These are phyloP conservation scores for Alternaria sp. DNA, from an alignment of 2,329 filamentous ascomycete genomes.

Conservation along the genomic window DNA sequence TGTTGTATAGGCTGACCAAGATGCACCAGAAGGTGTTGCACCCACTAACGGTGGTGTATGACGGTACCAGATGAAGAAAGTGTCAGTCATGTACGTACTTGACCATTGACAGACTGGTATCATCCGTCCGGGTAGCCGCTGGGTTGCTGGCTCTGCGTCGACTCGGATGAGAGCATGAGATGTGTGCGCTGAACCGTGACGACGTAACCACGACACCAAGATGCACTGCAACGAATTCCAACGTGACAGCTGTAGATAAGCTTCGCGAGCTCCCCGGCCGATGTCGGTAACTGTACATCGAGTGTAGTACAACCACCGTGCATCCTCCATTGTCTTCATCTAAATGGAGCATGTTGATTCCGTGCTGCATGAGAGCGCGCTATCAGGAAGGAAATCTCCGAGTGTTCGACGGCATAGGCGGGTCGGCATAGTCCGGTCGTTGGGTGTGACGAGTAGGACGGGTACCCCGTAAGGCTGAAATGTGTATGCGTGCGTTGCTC, in stretches of 20 bases:
- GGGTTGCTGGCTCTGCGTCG: not conserved
- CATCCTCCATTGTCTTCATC: not conserved
- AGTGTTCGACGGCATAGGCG: constrained; percentile 22
- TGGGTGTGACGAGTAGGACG: constrained; percentile 21
- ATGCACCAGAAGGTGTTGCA: not conserved
- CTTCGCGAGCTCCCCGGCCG: constrained; percentile 26
- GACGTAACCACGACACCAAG: not conserved
- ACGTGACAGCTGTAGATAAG: constrained; percentile 33
- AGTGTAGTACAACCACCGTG: constrained; percentile 16
- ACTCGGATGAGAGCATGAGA: not conserved
- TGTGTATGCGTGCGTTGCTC: constrained; percentile 12
- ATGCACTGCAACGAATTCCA: not conserved
- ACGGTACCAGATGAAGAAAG: not conserved
- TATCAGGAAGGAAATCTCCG: constrained; percentile 18
- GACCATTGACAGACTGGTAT: not conserved
- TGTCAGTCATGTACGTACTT: not conserved
- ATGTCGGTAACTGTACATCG: constrained; percentile 34
- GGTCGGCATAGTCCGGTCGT: constrained; percentile 20
- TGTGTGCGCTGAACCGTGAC: not conserved
- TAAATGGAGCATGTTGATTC: not conserved
- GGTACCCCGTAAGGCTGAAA: constrained; percentile 25
- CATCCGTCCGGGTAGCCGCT: not conserved
- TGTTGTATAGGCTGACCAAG: not conserved
- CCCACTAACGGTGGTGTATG: constrained; percentile 4
- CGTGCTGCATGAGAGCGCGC: not conserved